Conservation (phyloP, 2,329 filamentous ascomycete genomes). For the Colletotrichum musicola region DNA sequence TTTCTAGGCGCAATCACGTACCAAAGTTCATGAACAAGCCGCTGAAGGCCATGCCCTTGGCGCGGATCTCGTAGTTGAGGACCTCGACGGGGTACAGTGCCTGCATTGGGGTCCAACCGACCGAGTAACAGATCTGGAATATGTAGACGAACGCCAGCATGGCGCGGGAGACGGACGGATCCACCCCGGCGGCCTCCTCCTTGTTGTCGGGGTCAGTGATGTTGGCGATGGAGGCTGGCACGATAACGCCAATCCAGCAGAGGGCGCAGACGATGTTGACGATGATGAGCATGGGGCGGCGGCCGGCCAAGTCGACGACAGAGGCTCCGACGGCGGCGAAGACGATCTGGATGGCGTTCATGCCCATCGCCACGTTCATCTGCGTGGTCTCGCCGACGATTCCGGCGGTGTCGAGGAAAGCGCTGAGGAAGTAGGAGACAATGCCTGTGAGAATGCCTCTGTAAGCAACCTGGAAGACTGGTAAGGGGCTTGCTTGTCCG, state of each 20-base stretch:
- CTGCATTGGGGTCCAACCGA: conserved; percentile 53
- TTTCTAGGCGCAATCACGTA: not conserved
- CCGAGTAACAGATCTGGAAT: conserved; percentile 63
- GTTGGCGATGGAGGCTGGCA: conserved; percentile 54
- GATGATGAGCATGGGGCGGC: conserved; percentile 63
- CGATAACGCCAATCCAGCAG: conserved; percentile 63
- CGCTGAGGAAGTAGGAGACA: conserved; percentile 63
- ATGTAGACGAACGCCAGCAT: conserved; percentile 64
- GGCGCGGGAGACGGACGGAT: conserved; percentile 54
- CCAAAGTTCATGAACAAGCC: conserved; percentile 25
- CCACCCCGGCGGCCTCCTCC: conserved; percentile 27
- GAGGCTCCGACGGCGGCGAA: conserved; percentile 62
- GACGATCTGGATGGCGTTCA: conserved; percentile 62
- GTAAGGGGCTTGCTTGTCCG: too few species aligned
- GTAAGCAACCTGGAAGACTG: too few species aligned
- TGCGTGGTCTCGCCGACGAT: conserved; percentile 53
- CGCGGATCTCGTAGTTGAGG: conserved; percentile 65
- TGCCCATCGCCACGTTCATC: conserved; percentile 61
- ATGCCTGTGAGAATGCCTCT: conserved; percentile 22
- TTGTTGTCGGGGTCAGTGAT: conserved; percentile 46
- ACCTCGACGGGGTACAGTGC: conserved; percentile 66
- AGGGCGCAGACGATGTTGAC: conserved; percentile 60
- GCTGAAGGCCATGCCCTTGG: conserved; percentile 67
- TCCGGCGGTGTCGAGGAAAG: conserved; percentile 65
- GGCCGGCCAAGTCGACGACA: conserved; percentile 62